These are phyloP conservation scores for Papiliotrema nemorosa DNA, from an alignment of 1,284 basidiomycete genomes.

Conservation along the genomic window DNA sequence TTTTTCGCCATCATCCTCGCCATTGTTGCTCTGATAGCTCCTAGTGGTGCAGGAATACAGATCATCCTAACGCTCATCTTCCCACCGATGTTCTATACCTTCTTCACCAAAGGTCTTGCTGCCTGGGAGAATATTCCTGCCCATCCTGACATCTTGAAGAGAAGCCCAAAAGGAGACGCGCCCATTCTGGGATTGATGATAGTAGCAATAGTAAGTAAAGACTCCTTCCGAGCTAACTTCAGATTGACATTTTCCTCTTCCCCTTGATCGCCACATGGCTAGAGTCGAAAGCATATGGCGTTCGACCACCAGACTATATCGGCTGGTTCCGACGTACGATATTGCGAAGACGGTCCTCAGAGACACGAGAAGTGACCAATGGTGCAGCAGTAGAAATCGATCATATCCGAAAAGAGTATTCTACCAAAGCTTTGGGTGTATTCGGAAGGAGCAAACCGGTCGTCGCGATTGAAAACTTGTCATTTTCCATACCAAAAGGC, in stretches of 20 bases:
- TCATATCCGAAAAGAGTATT: slow-evolving; percentile 26
- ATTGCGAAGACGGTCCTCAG: neutral
- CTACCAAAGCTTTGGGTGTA: slow-evolving; percentile 18
- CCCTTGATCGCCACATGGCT: slow-evolving; percentile 60
- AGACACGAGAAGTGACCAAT: slow-evolving; percentile 3
- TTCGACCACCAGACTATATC: slow-evolving; percentile 17
- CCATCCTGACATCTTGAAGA: slow-evolving; percentile 55
- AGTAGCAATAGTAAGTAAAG: slow-evolving; percentile 57
- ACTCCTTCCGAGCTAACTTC: neutral
- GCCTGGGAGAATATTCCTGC: slow-evolving; percentile 62
- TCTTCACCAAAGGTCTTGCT: slow-evolving; percentile 63
- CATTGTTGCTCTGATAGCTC: slow-evolving; percentile 62
- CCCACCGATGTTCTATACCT: slow-evolving; percentile 70
- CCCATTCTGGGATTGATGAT: slow-evolving; percentile 61
- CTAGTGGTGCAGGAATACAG: slow-evolving; percentile 54
- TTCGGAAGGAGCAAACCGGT: slow-evolving; percentile 49
- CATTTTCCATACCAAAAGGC: slow-evolving; percentile 60
- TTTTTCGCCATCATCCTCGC: slow-evolving; percentile 64
- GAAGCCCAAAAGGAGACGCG: slow-evolving; percentile 61
- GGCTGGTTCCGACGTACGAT: slow-evolving; percentile 11
- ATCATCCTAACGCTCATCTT: slow-evolving; percentile 64
- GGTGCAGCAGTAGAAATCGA: slow-evolving; percentile 20
- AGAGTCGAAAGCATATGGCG: slow-evolving; percentile 63
- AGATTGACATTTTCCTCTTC: slow-evolving; percentile 70
- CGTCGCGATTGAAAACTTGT: slow-evolving; percentile 62